Base-by-base conservation (phyloP, 2,329 filamentous ascomycete genomes). In the Colletotrichum echinochloae region DNA sequence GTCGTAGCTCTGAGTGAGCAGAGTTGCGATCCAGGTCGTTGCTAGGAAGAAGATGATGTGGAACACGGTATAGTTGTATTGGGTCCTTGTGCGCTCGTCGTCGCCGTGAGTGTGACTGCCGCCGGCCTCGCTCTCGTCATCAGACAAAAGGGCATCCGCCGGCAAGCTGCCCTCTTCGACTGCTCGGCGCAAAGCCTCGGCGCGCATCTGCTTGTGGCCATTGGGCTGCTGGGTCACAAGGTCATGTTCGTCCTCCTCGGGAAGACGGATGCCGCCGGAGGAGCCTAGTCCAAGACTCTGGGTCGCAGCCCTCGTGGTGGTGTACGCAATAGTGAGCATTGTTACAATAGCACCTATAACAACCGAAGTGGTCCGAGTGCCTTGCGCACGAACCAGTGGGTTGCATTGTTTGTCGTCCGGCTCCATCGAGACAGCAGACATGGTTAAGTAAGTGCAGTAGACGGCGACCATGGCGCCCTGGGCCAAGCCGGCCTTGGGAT, bases 341-440 rank as follows among this genome's bases (percentile, higher is more conserved):
- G 96, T 99, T 65, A 97, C 94, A 73, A 99, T 91, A 37, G 96
- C 96, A 71, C 96, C 96, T 73, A 99, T 89, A 59, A 99, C 90
- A 70, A 98, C 90, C 35, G 94, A 97, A 1, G 94, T 96, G 9
- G 93, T 97, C 72, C 96, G 90, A 12, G 95, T 96, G 71, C 94
- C 94, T 72, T 93, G 92, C 9, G 94, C 95, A 63, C 89, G 90
- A 72, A 98, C 87, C 39, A 99, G 87, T 11, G 96, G 96, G 81
- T 99, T 99, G 89, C 96, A 99, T 74, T 93, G 88, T 76, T 93
- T 92, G 84, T 98, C 84, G 80, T 98, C 95, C 0, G 96, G 96
- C 77, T 99, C 95, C 96, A 99, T 98, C 65, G 94, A 97, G 1
- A 99, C 96, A 33, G 96, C 96, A 2, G 95, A 98, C 90, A 99